Evolutionary conservation across 352 stramenopile genomes (phyloP).

Genomic region (Globisporangium barbulae): DNA sequence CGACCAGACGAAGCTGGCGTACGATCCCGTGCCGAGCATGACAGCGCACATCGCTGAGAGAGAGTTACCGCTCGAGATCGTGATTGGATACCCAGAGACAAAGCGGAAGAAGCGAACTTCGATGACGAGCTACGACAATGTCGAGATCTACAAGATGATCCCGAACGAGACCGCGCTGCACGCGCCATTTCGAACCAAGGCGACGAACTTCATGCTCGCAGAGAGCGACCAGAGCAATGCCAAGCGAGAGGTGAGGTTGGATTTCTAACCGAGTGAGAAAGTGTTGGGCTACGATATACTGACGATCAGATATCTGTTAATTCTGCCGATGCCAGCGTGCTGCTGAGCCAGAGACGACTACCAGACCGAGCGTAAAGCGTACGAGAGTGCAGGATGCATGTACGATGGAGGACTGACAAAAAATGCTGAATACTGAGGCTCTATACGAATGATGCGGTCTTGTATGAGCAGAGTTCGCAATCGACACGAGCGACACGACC

Average conservation of each 20-base stretch:
- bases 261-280: neutral
- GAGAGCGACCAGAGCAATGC: constrained; percentile 23
- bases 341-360: constrained; percentile 3
- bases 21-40: constrained; percentile 65
- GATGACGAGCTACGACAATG: constrained; percentile 56
- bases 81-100: constrained; percentile 60
- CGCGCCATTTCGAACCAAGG: constrained; percentile 48
- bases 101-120: constrained; percentile 56
- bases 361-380: constrained; percentile 14
- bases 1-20: constrained; percentile 61
- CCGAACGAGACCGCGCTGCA: constrained; percentile 55
- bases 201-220: constrained; percentile 39
- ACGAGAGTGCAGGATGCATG: neutral
- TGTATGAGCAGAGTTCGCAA: constrained; percentile 11
- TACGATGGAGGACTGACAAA: neutral
- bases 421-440: neutral
- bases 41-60: constrained; percentile 31
- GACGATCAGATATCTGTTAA: neutral
- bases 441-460: neutral
- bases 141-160: constrained; percentile 84
- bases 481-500: constrained; percentile 62
- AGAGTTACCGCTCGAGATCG: constrained; percentile 30
- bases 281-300: neutral
- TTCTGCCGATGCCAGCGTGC: neutral
- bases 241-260: constrained; percentile 26